phyloP scores from a whole-genome alignment of 1,284 basidiomycete genomes.

The Rhodotorula sp. region DNA sequence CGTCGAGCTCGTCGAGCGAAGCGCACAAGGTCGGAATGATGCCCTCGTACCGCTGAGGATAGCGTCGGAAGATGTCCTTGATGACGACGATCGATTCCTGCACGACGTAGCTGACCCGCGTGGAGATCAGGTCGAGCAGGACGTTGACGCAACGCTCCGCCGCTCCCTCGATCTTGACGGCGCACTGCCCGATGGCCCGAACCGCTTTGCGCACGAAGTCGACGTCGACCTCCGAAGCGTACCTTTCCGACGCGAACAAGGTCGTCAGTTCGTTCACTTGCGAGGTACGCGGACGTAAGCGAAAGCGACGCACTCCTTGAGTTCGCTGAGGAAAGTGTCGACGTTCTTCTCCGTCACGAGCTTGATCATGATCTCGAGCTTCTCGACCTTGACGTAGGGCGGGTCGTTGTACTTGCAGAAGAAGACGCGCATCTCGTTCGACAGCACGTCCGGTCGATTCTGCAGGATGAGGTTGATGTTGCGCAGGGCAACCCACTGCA shows the following conservation, averaged over 20 bases:
- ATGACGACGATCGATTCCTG: conserved; percentile 98
- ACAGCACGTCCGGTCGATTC: conserved; percentile 81
- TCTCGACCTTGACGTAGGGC: conserved; percentile 95
- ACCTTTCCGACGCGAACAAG: conserved; percentile 54
- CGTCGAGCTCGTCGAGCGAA: conserved; percentile 93
- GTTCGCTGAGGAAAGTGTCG: conserved; percentile 86
- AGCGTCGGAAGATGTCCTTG: conserved; percentile 99
- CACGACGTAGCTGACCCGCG: conserved; percentile 93
- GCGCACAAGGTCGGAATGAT: conserved; percentile 93
- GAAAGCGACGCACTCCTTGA: conserved; percentile 71
- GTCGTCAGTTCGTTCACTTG: not conserved
- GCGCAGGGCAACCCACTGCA: conserved; percentile 95
- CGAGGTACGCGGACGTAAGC: not conserved
- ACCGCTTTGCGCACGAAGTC: conserved; percentile 95
- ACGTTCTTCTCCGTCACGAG: conserved; percentile 89
- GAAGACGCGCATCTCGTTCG: conserved; percentile 96
- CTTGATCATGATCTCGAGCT: conserved; percentile 97
- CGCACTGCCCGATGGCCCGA: conserved; percentile 91
- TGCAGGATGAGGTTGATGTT: conserved; percentile 97
- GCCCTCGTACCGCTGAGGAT: conserved; percentile 95
- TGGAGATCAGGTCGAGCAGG: conserved; percentile 83
- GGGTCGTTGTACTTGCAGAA: conserved; percentile 99
- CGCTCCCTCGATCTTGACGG: conserved; percentile 88
- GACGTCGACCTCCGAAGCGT: conserved; percentile 95
- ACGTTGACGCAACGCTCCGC: conserved; percentile 95